phyloP scores from a whole-genome alignment of 169 alveolate species.

The Theileria luwenshuni region DNA sequence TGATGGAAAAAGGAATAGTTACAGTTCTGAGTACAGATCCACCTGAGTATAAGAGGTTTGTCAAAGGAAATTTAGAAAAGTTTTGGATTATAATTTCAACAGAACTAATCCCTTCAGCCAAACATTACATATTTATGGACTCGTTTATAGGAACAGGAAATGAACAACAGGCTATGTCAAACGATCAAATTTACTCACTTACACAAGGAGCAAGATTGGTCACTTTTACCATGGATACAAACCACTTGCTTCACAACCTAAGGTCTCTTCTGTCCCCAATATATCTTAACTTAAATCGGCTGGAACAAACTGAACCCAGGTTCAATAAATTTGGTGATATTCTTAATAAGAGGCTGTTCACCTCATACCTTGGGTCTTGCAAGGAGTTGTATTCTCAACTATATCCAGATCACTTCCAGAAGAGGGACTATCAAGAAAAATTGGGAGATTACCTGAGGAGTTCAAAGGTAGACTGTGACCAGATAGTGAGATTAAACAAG shows the following conservation, averaged over 20 bases:
- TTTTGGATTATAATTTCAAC: slow-evolving; percentile 21
- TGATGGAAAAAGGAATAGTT: not conserved
- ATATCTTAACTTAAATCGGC: not conserved
- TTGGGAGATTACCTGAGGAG: slow-evolving; percentile 16
- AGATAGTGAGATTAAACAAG: slow-evolving; percentile 22
- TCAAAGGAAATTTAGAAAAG: not conserved
- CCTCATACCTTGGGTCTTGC: not conserved
- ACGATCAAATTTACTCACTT: not conserved
- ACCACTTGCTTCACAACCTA: not conserved
- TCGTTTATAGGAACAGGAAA: not conserved
- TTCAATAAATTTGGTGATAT: not conserved
- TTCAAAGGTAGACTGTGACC: slow-evolving; percentile 12
- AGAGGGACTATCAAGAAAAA: not conserved
- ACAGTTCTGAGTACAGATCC: not conserved
- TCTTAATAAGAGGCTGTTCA: not conserved
- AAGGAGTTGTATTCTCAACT: not conserved
- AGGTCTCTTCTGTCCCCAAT: slow-evolving; percentile 19
- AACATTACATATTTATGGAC: slow-evolving; percentile 22
- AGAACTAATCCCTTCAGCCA: not conserved
- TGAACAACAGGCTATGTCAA: not conserved
- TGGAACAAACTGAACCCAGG: not conserved
- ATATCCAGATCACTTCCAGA: not conserved
- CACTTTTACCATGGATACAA: slow-evolving; percentile 15
- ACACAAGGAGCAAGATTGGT: slow-evolving; percentile 21
- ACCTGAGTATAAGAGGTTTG: not conserved